Evolutionary conservation across 441 rosid genomes (phyloP), one percentile per base, ranked within the genome.

Genomic region (Brassica hybrid): DNA sequence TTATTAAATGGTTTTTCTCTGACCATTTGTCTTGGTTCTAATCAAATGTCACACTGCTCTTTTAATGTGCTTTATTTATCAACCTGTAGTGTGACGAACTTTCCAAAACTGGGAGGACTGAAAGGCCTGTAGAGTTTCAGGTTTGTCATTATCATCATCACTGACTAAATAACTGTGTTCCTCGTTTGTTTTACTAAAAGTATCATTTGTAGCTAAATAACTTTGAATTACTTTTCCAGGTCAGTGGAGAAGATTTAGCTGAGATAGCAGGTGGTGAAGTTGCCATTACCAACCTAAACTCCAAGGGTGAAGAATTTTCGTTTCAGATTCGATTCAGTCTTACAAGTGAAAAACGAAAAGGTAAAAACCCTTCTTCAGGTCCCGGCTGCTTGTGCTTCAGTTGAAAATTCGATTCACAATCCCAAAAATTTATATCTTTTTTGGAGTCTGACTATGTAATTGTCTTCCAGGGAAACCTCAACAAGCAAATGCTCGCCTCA

Each of bases 401-500:
- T n/a, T n/a, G n/a, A n/a, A n/a, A n/a, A n/a, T n/a, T n/a, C n/a
- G n/a, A n/a, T n/a, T n/a, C n/a, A n/a, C n/a, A n/a, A n/a, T n/a
- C n/a, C n/a, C n/a, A n/a, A n/a, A n/a, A n/a, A n/a, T n/a, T n/a
- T n/a, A n/a, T n/a, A n/a, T n/a, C n/a, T n/a, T n/a, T n/a, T n/a
- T n/a, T n/a, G n/a, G n/a, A n/a, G n/a, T n/a, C n/a, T n/a, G n/a
- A n/a, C n/a, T n/a, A 68, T 65, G 56, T 74, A 65, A 74, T 21
- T 74, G 79, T 86, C 86, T 89, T 81, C 65, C 75, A 30, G 59
- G 70, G 76, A 18, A 71, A 52, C 76, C 67, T 54, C 78, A 59
- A 52, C 80, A 78, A 74, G 97, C 95, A 38, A 90, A 90, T 88
- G 94, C 93, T 32, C 84, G 92, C 63, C 84, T 92, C 23, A 87